Percentiles rank a stretch among this genome's conserved stretches.
Conservation (phyloP, 75 land plant genomes). For the Selaginella tamariscina region DNA sequence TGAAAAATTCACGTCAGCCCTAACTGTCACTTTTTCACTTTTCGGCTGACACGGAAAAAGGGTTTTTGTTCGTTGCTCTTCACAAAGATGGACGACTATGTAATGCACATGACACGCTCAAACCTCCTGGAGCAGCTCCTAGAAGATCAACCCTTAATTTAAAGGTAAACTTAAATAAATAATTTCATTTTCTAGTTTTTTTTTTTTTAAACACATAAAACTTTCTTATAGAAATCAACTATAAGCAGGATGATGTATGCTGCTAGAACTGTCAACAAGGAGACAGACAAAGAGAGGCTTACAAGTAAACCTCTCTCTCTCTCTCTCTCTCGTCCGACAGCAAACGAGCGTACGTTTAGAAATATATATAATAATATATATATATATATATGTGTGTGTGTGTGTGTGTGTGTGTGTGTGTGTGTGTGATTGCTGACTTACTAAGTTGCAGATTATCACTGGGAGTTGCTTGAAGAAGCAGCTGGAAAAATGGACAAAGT, state of each 20-base stretch:
- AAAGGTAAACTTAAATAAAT: background rate
- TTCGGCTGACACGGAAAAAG: too few species aligned
- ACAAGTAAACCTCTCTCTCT: background rate
- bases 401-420: background rate
- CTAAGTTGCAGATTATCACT: constrained; percentile 5
- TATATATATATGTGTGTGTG: too few species aligned
- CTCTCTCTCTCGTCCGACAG: background rate
- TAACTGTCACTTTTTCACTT: too few species aligned
- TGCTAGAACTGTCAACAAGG: background rate
- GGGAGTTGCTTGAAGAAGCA: background rate
- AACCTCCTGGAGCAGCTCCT: background rate
- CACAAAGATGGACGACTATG: constrained; percentile 14
- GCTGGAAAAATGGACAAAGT: constrained; percentile 10
- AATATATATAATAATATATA: background rate
- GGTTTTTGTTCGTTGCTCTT: too few species aligned
- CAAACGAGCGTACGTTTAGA: too few species aligned
- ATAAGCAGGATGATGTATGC: constrained; percentile 7
- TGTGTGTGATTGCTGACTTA: background rate
- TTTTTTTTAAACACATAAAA: background rate
- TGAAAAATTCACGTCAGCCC: too few species aligned
- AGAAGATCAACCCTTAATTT: background rate
- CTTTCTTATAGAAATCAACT: background rate
- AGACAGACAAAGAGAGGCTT: background rate
- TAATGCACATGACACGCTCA: constrained; percentile 1
- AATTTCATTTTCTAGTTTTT: background rate